Percentiles rank a stretch among this genome's conserved stretches.
phyloP scores from a whole-genome alignment of 257 asterid species.

The Solanum clarkiae region DNA sequence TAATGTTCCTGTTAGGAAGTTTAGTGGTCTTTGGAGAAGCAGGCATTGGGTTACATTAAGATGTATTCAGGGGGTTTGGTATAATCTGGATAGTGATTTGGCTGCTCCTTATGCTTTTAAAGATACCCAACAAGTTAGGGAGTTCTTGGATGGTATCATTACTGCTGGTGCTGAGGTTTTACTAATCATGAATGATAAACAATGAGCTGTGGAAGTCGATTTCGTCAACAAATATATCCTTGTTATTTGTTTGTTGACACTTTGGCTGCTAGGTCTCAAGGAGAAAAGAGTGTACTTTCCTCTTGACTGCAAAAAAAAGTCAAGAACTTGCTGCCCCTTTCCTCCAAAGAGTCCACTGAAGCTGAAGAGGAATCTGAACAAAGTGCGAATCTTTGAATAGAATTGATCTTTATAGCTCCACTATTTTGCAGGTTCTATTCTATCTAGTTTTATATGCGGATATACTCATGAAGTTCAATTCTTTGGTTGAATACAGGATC shows the following conservation, averaged over 20 bases:
- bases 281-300: neutral
- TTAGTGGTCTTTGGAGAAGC: conserved; percentile 54
- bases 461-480: neutral
- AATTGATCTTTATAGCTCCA: neutral
- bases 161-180: conserved; percentile 56
- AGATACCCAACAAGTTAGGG: conserved; percentile 27
- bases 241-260: neutral
- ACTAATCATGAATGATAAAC: conserved; percentile 41
- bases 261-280: neutral
- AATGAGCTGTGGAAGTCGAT: neutral
- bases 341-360: neutral
- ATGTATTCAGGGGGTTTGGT: conserved; percentile 51
- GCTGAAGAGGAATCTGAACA: neutral
- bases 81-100: conserved; percentile 79
- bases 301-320: neutral
- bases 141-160: conserved; percentile 33
- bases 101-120: conserved; percentile 35
- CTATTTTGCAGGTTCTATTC: neutral
- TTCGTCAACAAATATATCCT: too few relatives aligned
- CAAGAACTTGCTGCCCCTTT: neutral
- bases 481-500: neutral
- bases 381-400: neutral
- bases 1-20: conserved; percentile 59
- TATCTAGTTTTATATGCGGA: neutral
- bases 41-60: conserved; percentile 79